These are phyloP conservation scores for Komagataella phaffii DNA, from an alignment of 805 yeast genomes.

Conservation along the genomic window DNA sequence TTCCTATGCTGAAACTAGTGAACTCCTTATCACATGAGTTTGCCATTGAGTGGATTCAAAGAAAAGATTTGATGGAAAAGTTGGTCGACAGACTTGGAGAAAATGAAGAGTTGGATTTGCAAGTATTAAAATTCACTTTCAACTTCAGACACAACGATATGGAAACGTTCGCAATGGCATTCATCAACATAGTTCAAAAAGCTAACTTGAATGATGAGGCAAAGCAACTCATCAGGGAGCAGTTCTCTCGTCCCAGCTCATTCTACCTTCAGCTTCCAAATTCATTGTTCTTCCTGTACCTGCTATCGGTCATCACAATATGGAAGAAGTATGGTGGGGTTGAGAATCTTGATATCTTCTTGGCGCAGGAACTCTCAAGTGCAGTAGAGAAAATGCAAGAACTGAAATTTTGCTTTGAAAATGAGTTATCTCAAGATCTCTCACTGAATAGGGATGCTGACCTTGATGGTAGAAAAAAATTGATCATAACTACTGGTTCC, in stretches of 20 bases:
- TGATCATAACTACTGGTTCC: not conserved
- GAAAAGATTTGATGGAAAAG: not conserved
- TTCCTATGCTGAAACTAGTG: not conserved
- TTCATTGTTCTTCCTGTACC: not conserved
- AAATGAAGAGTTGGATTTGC: not conserved
- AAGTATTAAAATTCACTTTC: not conserved
- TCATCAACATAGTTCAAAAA: not conserved
- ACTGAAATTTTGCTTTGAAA: conserved; percentile 6
- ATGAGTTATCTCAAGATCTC: conserved; percentile 1
- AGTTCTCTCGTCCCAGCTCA: not conserved
- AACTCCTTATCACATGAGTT: not conserved
- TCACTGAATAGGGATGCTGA: not conserved
- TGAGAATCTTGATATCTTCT: not conserved
- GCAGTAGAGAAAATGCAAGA: conserved; percentile 6
- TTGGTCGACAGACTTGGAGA: not conserved
- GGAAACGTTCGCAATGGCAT: not conserved
- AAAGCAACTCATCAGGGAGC: not conserved
- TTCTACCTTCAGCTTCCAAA: not conserved
- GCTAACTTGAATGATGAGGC: not conserved
- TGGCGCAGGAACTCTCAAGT: not conserved
- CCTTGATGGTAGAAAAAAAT: not conserved
- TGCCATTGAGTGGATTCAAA: not conserved
- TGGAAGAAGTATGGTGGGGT: not conserved
- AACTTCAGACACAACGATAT: not conserved
- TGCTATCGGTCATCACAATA: not conserved